A percentile compares a stretch with the other conserved stretches of the same genome.
Conservation (phyloP, 176 grass and related monocot species). For the Zoysia pacifica region DNA sequence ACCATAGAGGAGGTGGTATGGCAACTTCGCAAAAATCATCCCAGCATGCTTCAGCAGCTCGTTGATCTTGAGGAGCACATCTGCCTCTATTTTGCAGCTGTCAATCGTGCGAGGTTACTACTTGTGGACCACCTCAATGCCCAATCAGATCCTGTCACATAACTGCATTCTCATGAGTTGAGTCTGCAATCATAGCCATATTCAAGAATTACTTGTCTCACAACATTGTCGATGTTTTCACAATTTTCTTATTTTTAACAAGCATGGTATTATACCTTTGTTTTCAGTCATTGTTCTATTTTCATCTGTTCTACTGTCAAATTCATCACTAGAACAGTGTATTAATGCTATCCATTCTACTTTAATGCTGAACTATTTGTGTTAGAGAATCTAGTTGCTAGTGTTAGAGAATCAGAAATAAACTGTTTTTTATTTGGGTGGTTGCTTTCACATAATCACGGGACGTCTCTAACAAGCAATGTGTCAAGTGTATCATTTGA, state of each 20-base stretch:
- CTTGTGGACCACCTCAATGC: constrained; percentile 67
- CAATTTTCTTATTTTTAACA: constrained; percentile 12
- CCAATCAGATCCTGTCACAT: constrained; percentile 33
- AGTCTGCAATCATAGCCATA: background rate
- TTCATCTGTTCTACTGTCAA: constrained; percentile 1
- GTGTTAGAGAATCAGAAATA: constrained; percentile 1
- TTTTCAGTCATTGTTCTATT: background rate
- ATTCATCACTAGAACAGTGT: constrained; percentile 9
- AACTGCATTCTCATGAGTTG: constrained; percentile 21
- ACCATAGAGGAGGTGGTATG: constrained; percentile 83
- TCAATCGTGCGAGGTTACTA: constrained; percentile 80
- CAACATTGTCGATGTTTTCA: background rate
- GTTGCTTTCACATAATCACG: background rate
- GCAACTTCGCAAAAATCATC: constrained; percentile 72
- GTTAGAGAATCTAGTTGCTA: background rate
- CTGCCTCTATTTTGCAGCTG: constrained; percentile 75
- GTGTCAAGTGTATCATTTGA: background rate
- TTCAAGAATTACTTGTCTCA: constrained; percentile 26
- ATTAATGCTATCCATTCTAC: background rate
- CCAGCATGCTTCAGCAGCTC: constrained; percentile 74
- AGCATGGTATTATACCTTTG: constrained; percentile 1
- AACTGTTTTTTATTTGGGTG: background rate
- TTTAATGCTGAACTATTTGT: constrained; percentile 2
- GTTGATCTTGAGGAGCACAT: constrained; percentile 81
- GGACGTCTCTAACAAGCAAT: constrained; percentile 14